Base-by-base conservation (phyloP, 169 alveolate genomes). In the Babesia caballi region DNA sequence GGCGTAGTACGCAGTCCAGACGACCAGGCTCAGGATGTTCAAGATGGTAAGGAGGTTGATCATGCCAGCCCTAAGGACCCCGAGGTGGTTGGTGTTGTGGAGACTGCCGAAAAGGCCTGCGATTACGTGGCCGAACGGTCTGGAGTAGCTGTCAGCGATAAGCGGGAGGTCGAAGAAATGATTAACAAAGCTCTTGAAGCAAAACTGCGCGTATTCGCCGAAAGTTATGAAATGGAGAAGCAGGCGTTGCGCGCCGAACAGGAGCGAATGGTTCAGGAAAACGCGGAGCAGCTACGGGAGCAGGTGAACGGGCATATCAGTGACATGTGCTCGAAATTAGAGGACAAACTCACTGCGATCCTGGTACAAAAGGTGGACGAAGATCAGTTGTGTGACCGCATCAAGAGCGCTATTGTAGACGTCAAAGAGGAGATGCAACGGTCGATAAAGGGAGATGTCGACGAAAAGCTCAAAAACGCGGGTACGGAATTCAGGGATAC, bases 381-480 rank as follows among this genome's bases (percentile, higher is more conserved):
- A 11, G 71, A 30, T 3, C 19, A 19, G 15, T 15, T 71, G 17
- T 38, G 58, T 28, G 72, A 36, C 35, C 21, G 47, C 12, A 41
- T 71, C 6, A 57, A 71, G 40, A 28, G 33, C 25, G 53, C 57
- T 17, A 44, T 44, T 11, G 30, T 41, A 5, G 57, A 36, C 28
- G 70, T 59, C 47, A 54, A 56, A 23, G 60, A 49, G 8, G 59
- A 23, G 38, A 40, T 54, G 54, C 58, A 46, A 30, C 23, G 21
- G n/a, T 35, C 67, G 28, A 35, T 69, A 23, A n/a, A 56, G 42
- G 57, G 56, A 27, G 69, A 57, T n/a, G 44, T 69, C 14, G 76
- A 66, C 14, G 57, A 50, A n/a, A 66, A 66, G 40, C n/a, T 66
- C 5, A 46, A 66, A 8, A 2, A 30, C 5, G 23, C n/a, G 41